Evolutionary conservation across 2,329 filamentous ascomycete species (phyloP).

Genomic region (Leptographium radiaticola): DNA sequence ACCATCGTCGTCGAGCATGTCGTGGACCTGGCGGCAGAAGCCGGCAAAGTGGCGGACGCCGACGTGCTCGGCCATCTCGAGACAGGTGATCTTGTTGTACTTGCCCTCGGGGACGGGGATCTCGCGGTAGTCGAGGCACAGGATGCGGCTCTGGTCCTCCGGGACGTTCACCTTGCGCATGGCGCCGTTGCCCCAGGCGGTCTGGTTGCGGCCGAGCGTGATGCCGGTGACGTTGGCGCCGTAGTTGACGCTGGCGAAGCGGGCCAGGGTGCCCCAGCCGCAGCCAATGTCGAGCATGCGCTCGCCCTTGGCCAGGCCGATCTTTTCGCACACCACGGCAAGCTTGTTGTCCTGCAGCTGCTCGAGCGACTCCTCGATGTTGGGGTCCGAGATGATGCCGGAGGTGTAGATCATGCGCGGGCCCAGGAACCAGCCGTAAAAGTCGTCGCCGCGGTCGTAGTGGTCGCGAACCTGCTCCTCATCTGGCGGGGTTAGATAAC

Average conservation of each 20-base stretch:
- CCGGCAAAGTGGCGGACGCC: constrained; percentile 75
- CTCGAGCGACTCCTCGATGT: constrained; percentile 80
- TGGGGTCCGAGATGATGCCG: constrained; percentile 79
- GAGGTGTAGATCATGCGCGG: constrained; percentile 99
- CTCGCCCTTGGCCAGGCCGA: constrained; percentile 69
- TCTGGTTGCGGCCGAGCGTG: constrained; percentile 92
- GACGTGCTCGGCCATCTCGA: constrained; percentile 98
- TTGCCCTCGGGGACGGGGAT: constrained; percentile 64
- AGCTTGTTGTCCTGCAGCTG: constrained; percentile 97
- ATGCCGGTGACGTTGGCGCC: constrained; percentile 73
- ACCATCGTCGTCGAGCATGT: constrained; percentile 95
- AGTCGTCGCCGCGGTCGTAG: constrained; percentile 96
- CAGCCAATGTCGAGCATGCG: constrained; percentile 88
- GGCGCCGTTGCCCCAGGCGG: constrained; percentile 87
- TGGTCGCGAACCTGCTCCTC: constrained; percentile 96
- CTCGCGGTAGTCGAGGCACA: constrained; percentile 97
- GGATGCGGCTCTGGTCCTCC: constrained; percentile 79
- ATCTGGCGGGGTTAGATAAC: constrained; percentile 36
- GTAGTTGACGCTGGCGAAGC: constrained; percentile 87
- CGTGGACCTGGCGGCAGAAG: constrained; percentile 77
- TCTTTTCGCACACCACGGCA: constrained; percentile 90
- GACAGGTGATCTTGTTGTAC: constrained; percentile 92
- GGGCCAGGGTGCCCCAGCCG: constrained; percentile 92
- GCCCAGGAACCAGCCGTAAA: constrained; percentile 97
- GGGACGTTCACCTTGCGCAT: constrained; percentile 70